These are phyloP conservation scores for Sequoia sempervirens DNA, from an alignment of 75 land plant species.

Conservation along the genomic window DNA sequence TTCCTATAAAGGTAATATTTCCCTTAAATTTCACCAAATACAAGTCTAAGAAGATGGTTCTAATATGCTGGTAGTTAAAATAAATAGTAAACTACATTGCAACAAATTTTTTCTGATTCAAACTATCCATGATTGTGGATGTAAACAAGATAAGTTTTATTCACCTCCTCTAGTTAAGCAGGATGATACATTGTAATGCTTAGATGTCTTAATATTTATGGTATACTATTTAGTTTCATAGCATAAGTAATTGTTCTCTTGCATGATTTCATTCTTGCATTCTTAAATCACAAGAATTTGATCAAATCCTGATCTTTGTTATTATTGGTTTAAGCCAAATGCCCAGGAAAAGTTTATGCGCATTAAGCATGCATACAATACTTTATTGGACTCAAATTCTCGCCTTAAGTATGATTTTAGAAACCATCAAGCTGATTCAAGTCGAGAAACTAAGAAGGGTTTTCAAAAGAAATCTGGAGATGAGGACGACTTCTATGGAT, in stretches of 20 bases:
- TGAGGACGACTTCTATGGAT: slow-evolving; percentile 80
- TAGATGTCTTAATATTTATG: neutral
- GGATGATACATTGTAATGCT: neutral
- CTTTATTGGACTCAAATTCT: slow-evolving; percentile 61
- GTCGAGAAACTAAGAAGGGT: slow-evolving; percentile 20
- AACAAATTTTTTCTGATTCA: neutral
- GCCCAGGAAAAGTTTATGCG: slow-evolving; percentile 94
- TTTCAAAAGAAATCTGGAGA: slow-evolving; percentile 15
- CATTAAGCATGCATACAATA: slow-evolving; percentile 91
- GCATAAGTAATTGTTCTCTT: neutral
- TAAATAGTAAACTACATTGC: neutral
- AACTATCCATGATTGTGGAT: neutral
- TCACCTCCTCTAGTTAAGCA: neutral
- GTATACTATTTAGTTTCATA: neutral
- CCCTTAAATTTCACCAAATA: neutral
- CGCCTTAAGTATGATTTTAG: slow-evolving; percentile 45
- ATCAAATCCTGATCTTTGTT: neutral
- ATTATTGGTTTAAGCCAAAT: slow-evolving; percentile 51
- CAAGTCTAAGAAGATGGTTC: neutral
- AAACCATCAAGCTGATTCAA: slow-evolving; percentile 29
- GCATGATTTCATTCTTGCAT: neutral
- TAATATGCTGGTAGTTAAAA: neutral
- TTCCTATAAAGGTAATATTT: neutral
- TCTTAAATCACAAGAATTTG: neutral
- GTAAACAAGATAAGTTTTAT: neutral